Evolutionary conservation across 2,329 filamentous ascomycete species (phyloP), one percentile per base, ranked within the genome.

Genomic region (Penicillium verrucosum): DNA sequence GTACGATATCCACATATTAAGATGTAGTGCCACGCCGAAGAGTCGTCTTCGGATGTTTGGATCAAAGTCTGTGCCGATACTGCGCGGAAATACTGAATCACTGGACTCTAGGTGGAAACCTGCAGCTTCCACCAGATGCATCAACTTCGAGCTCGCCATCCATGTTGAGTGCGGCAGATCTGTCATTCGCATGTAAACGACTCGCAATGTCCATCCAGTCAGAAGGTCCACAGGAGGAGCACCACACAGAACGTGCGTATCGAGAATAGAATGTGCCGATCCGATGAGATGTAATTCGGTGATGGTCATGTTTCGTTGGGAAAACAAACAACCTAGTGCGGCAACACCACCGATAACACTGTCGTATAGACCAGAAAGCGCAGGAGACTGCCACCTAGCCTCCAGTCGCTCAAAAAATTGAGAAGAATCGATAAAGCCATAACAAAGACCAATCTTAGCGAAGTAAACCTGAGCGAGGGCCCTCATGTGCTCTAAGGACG

Each of bases 1-100:
- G 60, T 82, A 84, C 0, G 81, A 84, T 12, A 79, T 78, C 82
- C 82, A 85, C 4, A 79, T 78, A 61, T 85, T 84, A 7, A 84
- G 71, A 59, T 84, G 82, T n/a, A 81, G 78, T 0, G 82, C 78
- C 1, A 84, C 73, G 30, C 80, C 76, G 51, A 82, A 63, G 1
- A 82, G 61, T 6, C 80, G 65, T 34, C 74, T 70, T 5, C 72
- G 69, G 2, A 73, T 65, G 12, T 81, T 78, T 12, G 61, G 52
- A 30, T 72, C 64, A 16, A 54, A 53, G 4, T 55, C 45, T 2
- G 56, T 44, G 38, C 27, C 40, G n/a, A 41, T 44, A 10, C 44
- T 47, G 23, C 44, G 42, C 12, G 61, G 63, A n/a, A 60, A 56
- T 18, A 60, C 51, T 7, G 60, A 62, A 37, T 60, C 52, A 2